Conservation (phyloP, 2,329 filamentous ascomycete genomes). For the Alternaria triticimaculans region DNA sequence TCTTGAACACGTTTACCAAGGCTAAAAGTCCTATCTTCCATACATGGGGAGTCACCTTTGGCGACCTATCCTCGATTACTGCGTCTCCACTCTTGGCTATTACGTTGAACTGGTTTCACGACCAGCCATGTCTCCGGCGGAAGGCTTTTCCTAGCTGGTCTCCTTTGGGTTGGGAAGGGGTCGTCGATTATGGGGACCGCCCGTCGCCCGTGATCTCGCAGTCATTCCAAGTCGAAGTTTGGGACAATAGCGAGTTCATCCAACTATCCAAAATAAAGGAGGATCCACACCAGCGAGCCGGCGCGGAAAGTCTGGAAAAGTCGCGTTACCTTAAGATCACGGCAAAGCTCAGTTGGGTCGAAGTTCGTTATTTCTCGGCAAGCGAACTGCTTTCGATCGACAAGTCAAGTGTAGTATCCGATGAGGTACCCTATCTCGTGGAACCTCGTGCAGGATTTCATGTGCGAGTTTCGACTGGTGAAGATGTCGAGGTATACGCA, state of each 20-base stretch:
- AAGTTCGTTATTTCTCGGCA: not conserved
- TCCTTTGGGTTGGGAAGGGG: not conserved
- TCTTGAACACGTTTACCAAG: not conserved
- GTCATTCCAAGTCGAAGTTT: not conserved
- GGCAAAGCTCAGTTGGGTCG: not conserved
- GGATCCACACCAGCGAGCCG: fast-evolving
- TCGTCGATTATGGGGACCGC: too few species aligned
- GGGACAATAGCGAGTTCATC: fast-evolving
- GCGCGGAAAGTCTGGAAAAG: fast-evolving
- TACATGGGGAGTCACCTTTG: not conserved
- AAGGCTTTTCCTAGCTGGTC: not conserved
- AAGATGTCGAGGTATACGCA: not conserved
- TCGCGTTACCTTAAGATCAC: not conserved
- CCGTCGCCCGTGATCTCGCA: not conserved
- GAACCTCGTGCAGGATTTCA: too few species aligned
- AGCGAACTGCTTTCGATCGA: not conserved
- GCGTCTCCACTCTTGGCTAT: not conserved
- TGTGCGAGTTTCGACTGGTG: not conserved
- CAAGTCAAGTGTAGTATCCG: too few species aligned
- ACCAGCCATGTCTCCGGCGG: fast-evolving
- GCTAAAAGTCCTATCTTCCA: not conserved
- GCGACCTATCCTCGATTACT: fast-evolving
- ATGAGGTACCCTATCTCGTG: too few species aligned
- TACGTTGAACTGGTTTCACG: fast-evolving
- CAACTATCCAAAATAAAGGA: fast-evolving